Conservation (phyloP, 73 alveolate genomes). For the Symbiodinium natans region DNA sequence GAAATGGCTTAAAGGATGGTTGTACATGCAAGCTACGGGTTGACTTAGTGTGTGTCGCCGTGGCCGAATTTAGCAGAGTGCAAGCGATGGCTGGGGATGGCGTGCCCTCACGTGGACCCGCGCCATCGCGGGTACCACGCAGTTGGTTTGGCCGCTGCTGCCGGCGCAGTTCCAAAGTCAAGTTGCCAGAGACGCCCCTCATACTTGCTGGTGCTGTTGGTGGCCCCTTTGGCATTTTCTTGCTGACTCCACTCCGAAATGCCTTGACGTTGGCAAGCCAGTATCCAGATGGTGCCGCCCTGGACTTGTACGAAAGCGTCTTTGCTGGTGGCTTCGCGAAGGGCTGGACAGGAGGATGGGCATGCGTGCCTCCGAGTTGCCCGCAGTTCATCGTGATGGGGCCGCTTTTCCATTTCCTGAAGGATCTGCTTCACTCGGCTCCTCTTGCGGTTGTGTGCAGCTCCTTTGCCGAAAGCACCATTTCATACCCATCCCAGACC, state of each 20-base stretch:
- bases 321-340: conserved; percentile 68
- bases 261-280: conserved; percentile 85
- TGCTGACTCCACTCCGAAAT: conserved; percentile 54
- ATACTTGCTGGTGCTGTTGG: conserved; percentile 49
- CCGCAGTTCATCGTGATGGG: conserved; percentile 85
- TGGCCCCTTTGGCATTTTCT: conserved; percentile 76
- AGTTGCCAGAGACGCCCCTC: conserved; percentile 43
- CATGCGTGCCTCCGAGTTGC: conserved; percentile 76
- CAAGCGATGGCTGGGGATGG: too few relatives aligned
- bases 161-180: conserved; percentile 14
- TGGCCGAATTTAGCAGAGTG: too few relatives aligned
- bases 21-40: too few relatives aligned
- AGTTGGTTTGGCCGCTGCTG: conserved; percentile 41
- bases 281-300: conserved; percentile 1
- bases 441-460: conserved; percentile 63
- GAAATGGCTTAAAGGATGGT: too few relatives aligned
- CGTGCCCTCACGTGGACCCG: too few relatives aligned
- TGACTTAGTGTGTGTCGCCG: too few relatives aligned
- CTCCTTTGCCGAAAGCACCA: conserved; percentile 51
- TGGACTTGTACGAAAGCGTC: conserved; percentile 35
- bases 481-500: conserved; percentile 53
- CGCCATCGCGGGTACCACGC: background rate
- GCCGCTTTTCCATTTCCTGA: conserved; percentile 68
- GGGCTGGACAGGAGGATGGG: conserved; percentile 82
- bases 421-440: conserved; percentile 52